These are phyloP conservation scores for Casuarina glauca DNA, from an alignment of 306 rosid genomes.

Conservation along the genomic window DNA sequence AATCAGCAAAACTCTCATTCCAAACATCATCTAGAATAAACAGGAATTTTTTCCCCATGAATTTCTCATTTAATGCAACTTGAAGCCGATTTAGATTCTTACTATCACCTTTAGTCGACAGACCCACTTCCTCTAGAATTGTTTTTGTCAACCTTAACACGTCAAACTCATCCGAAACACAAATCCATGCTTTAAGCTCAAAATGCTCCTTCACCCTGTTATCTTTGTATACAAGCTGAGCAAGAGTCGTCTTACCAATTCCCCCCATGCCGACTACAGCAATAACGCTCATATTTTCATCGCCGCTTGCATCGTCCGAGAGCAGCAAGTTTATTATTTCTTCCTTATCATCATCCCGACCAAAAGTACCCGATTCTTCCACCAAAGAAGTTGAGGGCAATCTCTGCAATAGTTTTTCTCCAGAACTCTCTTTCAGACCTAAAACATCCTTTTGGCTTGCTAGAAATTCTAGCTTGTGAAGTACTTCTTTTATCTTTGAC, in stretches of 20 bases:
- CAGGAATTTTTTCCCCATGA: slow-evolving; percentile 13
- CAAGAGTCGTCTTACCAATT: too few species aligned
- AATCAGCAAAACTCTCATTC: slow-evolving; percentile 17
- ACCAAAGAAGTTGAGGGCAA: too few species aligned
- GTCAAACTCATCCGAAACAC: too few species aligned
- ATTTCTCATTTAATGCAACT: background rate
- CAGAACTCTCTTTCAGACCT: background rate
- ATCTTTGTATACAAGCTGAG: too few species aligned
- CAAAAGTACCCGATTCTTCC: background rate
- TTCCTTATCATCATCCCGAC: slow-evolving; percentile 3
- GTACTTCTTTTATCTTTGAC: background rate
- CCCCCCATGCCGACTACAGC: too few species aligned
- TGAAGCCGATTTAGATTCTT: background rate
- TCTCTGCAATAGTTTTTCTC: too few species aligned
- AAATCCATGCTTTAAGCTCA: too few species aligned
- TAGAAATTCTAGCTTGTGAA: background rate
- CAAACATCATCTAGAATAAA: slow-evolving; percentile 31
- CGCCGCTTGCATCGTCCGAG: background rate
- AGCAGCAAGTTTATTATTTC: background rate
- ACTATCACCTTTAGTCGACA: background rate
- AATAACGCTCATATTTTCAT: too few species aligned
- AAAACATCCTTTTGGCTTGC: background rate
- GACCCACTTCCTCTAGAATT: background rate
- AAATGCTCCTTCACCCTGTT: too few species aligned
- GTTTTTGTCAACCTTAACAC: too few species aligned